Evolutionary conservation across 2,329 filamentous ascomycete genomes (phyloP).

Genomic region (Calonectria leucothoes): DNA sequence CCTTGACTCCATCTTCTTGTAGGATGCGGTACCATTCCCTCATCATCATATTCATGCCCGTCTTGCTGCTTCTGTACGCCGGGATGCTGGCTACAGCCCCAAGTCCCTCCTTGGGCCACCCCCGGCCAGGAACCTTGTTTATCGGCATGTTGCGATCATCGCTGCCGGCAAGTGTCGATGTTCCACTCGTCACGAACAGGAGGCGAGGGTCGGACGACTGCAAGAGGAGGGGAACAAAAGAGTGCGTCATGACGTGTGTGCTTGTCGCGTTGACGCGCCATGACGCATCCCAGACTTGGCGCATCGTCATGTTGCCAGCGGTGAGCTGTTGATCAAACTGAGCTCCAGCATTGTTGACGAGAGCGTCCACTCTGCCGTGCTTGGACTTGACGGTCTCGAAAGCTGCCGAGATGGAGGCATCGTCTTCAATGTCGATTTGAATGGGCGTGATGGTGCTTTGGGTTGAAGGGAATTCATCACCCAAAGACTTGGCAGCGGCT

Average conservation of each 20-base stretch:
- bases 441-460: constrained; percentile 10
- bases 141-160: constrained; percentile 36
- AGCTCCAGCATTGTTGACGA: constrained; percentile 50
- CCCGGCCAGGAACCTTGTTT: constrained; percentile 44
- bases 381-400: constrained; percentile 23
- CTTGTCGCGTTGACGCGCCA: constrained; percentile 61
- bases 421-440: constrained; percentile 32
- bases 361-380: constrained; percentile 30
- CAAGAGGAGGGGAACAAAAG: constrained; percentile 56
- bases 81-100: background rate
- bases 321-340: constrained; percentile 51
- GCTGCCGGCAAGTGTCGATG: constrained; percentile 49
- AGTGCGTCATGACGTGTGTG: constrained; percentile 51
- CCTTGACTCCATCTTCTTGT: constrained; percentile 18
- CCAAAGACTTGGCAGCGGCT: constrained; percentile 21
- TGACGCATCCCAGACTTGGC: constrained; percentile 55
- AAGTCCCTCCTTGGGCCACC: constrained; percentile 59
- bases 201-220: constrained; percentile 52
- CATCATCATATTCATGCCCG: constrained; percentile 23
- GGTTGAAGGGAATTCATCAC: background rate
- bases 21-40: constrained; percentile 13
- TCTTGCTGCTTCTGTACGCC: constrained; percentile 15
- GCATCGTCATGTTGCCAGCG: constrained; percentile 41
- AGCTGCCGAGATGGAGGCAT: constrained; percentile 32
- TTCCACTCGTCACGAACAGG: constrained; percentile 57